Conservation (phyloP, 2,329 filamentous ascomycete species). For the Aspergillus intermedius region DNA sequence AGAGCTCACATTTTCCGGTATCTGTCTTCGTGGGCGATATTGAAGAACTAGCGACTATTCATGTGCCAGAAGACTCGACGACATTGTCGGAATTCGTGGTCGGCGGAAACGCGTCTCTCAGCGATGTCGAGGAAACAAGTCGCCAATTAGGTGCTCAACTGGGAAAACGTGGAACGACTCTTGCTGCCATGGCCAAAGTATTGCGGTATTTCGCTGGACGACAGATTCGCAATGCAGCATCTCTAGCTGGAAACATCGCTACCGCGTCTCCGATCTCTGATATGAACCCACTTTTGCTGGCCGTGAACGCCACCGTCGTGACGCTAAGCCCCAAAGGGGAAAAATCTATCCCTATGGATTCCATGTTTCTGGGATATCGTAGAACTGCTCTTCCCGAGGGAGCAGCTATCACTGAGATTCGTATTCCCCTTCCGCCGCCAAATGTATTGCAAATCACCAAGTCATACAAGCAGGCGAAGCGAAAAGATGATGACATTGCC, state of each 20-base stretch:
- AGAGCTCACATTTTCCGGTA: slow-evolving; percentile 71
- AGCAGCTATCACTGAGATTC: slow-evolving; percentile 77
- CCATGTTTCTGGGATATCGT: slow-evolving; percentile 20
- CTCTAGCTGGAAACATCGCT: slow-evolving; percentile 85
- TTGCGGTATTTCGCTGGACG: slow-evolving; percentile 54
- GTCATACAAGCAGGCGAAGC: slow-evolving; percentile 85
- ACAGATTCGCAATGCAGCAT: slow-evolving; percentile 96
- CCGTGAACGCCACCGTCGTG: slow-evolving; percentile 51
- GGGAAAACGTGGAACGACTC: slow-evolving; percentile 58
- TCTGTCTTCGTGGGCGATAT: slow-evolving; percentile 86
- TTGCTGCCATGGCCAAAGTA: slow-evolving; percentile 78
- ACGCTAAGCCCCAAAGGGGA: slow-evolving; percentile 39
- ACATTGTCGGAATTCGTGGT: too few species aligned
- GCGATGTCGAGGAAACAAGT: neutral
- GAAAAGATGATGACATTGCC: slow-evolving; percentile 97
- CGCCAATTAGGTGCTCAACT: slow-evolving; percentile 42
- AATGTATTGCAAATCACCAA: too few species aligned
- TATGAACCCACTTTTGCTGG: slow-evolving; percentile 88
- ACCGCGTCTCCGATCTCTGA: slow-evolving; percentile 96
- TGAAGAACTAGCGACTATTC: slow-evolving; percentile 56
- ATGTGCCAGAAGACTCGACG: too few species aligned
- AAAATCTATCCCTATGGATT: slow-evolving; percentile 80
- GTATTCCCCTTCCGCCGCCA: slow-evolving; percentile 70
- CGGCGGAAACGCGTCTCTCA: neutral
- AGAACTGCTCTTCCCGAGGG: slow-evolving; percentile 61